Conservation (phyloP, 2,329 filamentous ascomycete genomes). For the Fusarium incarnatum region DNA sequence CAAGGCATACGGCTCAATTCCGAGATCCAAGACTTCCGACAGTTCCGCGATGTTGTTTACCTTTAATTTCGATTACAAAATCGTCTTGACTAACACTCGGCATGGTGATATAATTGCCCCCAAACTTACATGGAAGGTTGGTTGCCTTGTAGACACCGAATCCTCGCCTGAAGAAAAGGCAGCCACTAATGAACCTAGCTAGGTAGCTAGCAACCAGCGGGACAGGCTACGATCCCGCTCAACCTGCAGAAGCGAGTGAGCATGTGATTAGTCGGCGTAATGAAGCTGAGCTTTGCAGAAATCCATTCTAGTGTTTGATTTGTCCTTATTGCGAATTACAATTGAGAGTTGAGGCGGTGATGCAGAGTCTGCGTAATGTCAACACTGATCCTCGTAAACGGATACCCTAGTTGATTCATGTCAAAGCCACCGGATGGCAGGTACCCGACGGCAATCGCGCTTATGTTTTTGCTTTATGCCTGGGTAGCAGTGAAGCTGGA, state of each 20-base stretch:
- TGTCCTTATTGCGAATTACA: too few species aligned
- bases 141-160: neutral
- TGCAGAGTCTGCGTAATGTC: too few species aligned
- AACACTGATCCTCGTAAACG: too few species aligned
- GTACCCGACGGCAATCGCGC: too few species aligned
- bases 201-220: neutral
- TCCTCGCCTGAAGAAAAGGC: neutral
- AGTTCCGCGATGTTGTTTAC: neutral
- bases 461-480: too few species aligned
- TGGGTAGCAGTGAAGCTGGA: too few species aligned
- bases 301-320: too few species aligned
- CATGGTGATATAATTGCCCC: neutral
- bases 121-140: neutral
- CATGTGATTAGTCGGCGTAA: neutral
- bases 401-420: too few species aligned
- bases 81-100: neutral
- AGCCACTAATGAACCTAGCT: neutral
- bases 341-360: too few species aligned
- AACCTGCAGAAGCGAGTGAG: neutral
- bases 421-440: too few species aligned
- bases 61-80: neutral
- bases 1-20: neutral
- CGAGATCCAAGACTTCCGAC: neutral
- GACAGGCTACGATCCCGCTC: neutral
- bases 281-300: too few species aligned